Evolutionary conservation across 257 asterid genomes (phyloP).

Genomic region (Verbascum thapsus): DNA sequence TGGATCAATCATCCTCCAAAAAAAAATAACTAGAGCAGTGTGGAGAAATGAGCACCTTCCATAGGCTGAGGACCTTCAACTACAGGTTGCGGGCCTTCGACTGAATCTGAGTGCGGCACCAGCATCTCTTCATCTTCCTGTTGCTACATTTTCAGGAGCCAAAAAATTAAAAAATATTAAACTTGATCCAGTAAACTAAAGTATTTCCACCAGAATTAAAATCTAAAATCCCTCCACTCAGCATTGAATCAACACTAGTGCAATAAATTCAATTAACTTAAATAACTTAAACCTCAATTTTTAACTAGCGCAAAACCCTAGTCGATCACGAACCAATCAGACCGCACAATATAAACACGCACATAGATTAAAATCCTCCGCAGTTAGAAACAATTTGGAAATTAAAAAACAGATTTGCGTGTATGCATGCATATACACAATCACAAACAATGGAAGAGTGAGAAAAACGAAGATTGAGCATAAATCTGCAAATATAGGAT

Average conservation of each 20-base stretch:
- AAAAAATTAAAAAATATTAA: not conserved
- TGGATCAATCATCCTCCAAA: conserved; percentile 12
- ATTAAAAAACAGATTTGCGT: conserved; percentile 22
- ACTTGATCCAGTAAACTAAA: conserved; percentile 40
- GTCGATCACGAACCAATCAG: conserved; percentile 42
- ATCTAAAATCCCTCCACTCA: conserved; percentile 22
- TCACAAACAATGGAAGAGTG: conserved; percentile 13
- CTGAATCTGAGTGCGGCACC: conserved; percentile 57
- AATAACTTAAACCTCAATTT: not conserved
- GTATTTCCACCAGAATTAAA: conserved; percentile 4
- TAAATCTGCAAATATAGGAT: no score
- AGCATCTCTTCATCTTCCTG: conserved; percentile 77
- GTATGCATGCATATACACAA: conserved; percentile 23
- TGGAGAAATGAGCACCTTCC: conserved; percentile 65
- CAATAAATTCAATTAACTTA: not conserved
- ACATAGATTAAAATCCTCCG: conserved; percentile 5
- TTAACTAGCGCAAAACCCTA: conserved; percentile 46
- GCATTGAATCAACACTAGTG: not conserved
- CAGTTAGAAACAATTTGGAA: conserved; percentile 3
- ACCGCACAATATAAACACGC: not conserved
- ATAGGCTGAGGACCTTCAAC: conserved; percentile 85
- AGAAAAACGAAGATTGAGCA: no score
- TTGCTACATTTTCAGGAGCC: conserved; percentile 34
- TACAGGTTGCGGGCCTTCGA: conserved; percentile 64
- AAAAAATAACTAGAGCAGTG: conserved; percentile 11